These are phyloP conservation scores for Verbena officinalis DNA, from an alignment of 257 asterid species.

Conservation along the genomic window DNA sequence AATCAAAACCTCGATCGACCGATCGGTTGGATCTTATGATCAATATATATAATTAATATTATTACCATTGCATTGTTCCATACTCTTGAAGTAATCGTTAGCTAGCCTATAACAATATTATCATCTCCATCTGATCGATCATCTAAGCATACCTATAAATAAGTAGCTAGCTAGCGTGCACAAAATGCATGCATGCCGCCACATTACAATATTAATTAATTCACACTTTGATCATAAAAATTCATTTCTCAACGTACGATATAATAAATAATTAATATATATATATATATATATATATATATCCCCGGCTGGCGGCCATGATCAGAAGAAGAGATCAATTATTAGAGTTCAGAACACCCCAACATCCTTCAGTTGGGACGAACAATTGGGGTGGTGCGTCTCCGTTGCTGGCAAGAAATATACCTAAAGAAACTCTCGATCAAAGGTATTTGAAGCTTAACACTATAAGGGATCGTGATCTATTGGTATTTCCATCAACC, in stretches of 20 bases:
- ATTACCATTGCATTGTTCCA: slow-evolving; percentile 39
- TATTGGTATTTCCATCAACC: slow-evolving; percentile 34
- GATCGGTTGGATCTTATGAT: slow-evolving; percentile 21
- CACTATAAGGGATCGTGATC: slow-evolving; percentile 41
- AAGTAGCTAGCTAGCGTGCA: no score
- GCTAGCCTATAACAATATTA: no score
- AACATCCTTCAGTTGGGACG: slow-evolving; percentile 60
- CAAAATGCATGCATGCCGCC: no score
- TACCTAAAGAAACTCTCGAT: slow-evolving; percentile 65
- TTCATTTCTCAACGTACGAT: no score
- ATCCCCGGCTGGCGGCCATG: no score
- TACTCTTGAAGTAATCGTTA: slow-evolving; percentile 44
- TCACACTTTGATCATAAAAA: no score
- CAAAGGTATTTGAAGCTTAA: slow-evolving; percentile 55
- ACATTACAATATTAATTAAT: no score
- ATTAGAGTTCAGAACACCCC: slow-evolving; percentile 69
- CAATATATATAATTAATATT: no score
- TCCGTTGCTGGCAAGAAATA: slow-evolving; percentile 64
- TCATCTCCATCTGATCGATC: no score
- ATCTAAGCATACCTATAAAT: no score
- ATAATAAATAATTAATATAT: no score
- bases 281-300: no score
- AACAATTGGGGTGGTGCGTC: slow-evolving; percentile 89
- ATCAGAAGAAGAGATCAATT: slow-evolving; percentile 47
- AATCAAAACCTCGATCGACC: slow-evolving; percentile 11